These are phyloP conservation scores for Talaromyces ruber DNA, from an alignment of 495 filamentous ascomycete genomes.

Conservation along the genomic window DNA sequence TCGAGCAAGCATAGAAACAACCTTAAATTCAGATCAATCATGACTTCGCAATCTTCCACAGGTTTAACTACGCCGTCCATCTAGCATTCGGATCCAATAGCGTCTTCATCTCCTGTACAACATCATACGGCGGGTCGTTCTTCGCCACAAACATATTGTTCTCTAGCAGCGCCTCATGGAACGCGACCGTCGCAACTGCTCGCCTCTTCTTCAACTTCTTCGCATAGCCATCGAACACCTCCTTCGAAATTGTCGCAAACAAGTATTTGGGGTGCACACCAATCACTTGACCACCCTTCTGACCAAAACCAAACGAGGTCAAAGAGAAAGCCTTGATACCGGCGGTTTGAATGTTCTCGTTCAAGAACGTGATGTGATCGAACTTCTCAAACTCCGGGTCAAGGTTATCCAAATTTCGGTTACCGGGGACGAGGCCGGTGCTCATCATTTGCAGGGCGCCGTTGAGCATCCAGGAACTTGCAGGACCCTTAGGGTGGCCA, in stretches of 20 bases:
- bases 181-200: neutral
- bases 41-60: neutral
- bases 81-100: neutral
- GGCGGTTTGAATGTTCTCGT: neutral
- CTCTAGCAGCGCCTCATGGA: neutral
- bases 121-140: neutral
- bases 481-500: slow-evolving; percentile 18
- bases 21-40: too few species aligned
- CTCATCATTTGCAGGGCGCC: slow-evolving; percentile 14
- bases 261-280: slow-evolving; percentile 12
- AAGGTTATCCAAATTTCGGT: neutral
- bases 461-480: slow-evolving; percentile 20
- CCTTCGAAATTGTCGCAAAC: slow-evolving; percentile 5
- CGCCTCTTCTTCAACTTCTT: neutral
- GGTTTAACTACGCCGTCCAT: neutral
- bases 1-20: too few species aligned
- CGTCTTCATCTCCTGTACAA: neutral
- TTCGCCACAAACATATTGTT: neutral
- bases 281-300: slow-evolving; percentile 15
- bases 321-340: slow-evolving; percentile 7
- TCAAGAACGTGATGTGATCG: neutral
- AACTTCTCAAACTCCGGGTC: neutral
- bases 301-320: slow-evolving; percentile 20
- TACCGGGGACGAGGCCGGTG: neutral
- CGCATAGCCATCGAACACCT: neutral